These are phyloP conservation scores for Kondoa subrosea DNA, from an alignment of 768 basidiomycete species.

Conservation along the genomic window DNA sequence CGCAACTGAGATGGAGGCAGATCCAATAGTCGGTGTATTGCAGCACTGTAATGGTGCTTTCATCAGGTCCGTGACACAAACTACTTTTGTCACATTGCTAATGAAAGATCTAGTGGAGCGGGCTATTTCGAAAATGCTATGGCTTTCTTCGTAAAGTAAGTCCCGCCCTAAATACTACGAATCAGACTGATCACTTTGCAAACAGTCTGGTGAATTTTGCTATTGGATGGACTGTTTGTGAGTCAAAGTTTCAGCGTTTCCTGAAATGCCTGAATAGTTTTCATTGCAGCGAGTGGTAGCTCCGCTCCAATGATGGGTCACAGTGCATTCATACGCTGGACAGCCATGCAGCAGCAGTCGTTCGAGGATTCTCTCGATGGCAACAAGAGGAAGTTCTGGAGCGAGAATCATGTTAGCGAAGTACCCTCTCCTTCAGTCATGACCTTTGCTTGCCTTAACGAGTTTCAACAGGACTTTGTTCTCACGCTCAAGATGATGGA, in stretches of 20 bases:
- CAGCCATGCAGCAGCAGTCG: conserved; percentile 21
- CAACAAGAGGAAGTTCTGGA: background rate
- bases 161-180: too few species aligned
- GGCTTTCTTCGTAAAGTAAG: conserved; percentile 66
- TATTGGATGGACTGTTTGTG: too few species aligned
- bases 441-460: background rate
- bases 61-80: background rate
- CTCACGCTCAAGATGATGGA: conserved; percentile 44
- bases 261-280: background rate
- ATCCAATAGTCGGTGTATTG: conserved; percentile 49
- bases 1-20: conserved; percentile 62
- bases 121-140: conserved; percentile 86
- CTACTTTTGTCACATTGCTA: conserved; percentile 78
- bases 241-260: too few species aligned
- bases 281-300: conserved; percentile 42
- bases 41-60: background rate
- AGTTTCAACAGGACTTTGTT: conserved; percentile 56
- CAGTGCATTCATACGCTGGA: conserved; percentile 80
- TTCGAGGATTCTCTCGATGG: background rate
- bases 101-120: conserved; percentile 59
- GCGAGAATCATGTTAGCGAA: background rate
- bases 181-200: too few species aligned
- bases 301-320: conserved; percentile 49
- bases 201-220: too few species aligned
- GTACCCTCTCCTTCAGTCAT: background rate